Evolutionary conservation across 2,329 filamentous ascomycete genomes (phyloP), one percentile per base, ranked within the genome.

Genomic region (Didymella glomerata): DNA sequence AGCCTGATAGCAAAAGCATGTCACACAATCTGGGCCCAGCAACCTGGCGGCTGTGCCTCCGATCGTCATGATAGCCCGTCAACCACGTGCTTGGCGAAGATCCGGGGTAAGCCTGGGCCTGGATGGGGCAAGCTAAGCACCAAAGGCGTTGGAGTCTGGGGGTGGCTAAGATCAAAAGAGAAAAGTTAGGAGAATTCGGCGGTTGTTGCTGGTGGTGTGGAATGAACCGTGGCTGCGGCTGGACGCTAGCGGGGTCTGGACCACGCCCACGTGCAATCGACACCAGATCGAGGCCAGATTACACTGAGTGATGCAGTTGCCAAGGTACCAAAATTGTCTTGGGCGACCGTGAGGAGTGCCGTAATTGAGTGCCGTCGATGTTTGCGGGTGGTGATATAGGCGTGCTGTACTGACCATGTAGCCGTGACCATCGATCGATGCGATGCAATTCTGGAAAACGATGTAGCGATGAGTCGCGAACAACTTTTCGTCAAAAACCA

Each of bases 41-140:
- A 54, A 54, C 50, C 41, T 50, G 41, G 50, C 56, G 50, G 47
- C 46, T 50, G 25, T 28, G 32, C 34, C 46, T 50, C 56, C 50
- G 56, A 59, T 51, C 56, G 25, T 42, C 46, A 22, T 50, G 50
- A 54, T 54, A 54, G 56, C 41, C 54, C 38, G 38, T 46, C 2
- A 34, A 36, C 24, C 50, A 59, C 56, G 56, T 59, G 46, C 56
- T 54, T 59, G 56, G 56, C 56, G 40, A 27, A 36, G 27, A 54
- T 59, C 56, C 27, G 56, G 56, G 48, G 55, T 58, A 53, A 32
- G 20, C 28, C 48, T 58, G 38, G 48, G 28, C 55, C 40, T 25
- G 22, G 22, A 30, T 2, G 7, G 11, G 40, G 30, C 13, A 10
- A 34, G 16, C 56, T 54, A 59, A 32, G 34, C 25, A 48, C n/a